A percentile compares a stretch with the other conserved stretches of the same genome.
Evolutionary conservation across 1,284 basidiomycete genomes (phyloP).

Genomic region (Lentinula novae-zelandiae): DNA sequence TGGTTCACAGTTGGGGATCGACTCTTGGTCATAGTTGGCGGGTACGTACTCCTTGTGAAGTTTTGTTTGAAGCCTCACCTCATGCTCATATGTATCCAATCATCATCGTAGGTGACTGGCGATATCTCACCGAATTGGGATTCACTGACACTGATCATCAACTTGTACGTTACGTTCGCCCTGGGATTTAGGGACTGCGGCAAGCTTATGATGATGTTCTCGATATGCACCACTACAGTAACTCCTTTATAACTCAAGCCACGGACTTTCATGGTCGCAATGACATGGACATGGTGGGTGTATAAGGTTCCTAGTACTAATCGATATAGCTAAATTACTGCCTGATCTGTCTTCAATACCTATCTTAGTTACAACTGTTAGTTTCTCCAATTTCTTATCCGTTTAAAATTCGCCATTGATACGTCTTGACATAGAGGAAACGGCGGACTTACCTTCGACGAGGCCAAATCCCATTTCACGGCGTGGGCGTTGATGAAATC

Average conservation of each 20-base stretch:
- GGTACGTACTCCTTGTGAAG: slow-evolving; percentile 25
- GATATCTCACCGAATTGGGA: slow-evolving; percentile 28
- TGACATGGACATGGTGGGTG: slow-evolving; percentile 17
- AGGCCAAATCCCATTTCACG: slow-evolving; percentile 60
- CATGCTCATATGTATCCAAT: neutral
- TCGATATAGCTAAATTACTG: neutral
- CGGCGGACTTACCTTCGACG: slow-evolving; percentile 54
- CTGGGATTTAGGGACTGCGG: too few relatives aligned
- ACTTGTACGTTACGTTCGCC: slow-evolving; percentile 36
- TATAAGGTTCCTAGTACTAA: neutral
- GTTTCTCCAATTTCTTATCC: slow-evolving; percentile 11
- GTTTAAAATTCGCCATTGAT: neutral
- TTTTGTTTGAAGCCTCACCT: slow-evolving; percentile 2
- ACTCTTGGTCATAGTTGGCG: slow-evolving; percentile 42
- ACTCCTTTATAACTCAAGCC: slow-evolving; percentile 46
- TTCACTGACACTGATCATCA: slow-evolving; percentile 37
- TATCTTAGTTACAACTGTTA: slow-evolving; percentile 49
- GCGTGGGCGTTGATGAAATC: slow-evolving; percentile 66
- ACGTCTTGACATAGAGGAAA: slow-evolving; percentile 40
- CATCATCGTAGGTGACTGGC: slow-evolving; percentile 32
- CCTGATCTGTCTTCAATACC: neutral
- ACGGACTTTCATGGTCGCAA: slow-evolving; percentile 52
- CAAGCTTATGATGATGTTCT: too few relatives aligned
- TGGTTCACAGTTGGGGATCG: slow-evolving; percentile 31
- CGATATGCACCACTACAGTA: slow-evolving; percentile 23